These are phyloP conservation scores for Deuterostichococcus epilithicus DNA, from an alignment of 139 green algal genomes.

Conservation along the genomic window DNA sequence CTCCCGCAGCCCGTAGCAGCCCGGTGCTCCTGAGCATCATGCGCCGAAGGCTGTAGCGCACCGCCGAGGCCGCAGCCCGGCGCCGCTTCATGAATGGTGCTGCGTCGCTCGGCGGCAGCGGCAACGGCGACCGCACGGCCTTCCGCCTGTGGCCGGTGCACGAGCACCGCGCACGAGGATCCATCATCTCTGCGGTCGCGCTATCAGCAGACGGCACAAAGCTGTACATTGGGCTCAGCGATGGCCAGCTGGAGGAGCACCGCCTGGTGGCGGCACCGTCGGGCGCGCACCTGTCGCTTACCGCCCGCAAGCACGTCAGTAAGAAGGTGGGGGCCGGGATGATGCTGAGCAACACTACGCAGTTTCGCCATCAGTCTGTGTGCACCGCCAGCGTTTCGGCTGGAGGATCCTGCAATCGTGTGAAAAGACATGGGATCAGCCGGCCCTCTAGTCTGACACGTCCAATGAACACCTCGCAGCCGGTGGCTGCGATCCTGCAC, in stretches of 20 bases:
- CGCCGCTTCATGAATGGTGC: background rate
- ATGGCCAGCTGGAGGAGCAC: constrained; percentile 50
- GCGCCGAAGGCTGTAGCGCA: background rate
- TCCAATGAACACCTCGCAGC: background rate
- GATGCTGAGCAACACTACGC: too few species aligned
- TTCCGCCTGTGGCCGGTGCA: constrained; percentile 20
- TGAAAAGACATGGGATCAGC: too few species aligned
- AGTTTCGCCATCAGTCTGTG: too few species aligned
- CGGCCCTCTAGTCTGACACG: background rate
- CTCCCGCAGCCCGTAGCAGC: too few species aligned
- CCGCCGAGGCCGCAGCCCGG: too few species aligned
- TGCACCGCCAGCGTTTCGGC: too few species aligned
- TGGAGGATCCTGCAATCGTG: background rate
- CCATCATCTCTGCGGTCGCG: constrained; percentile 25
- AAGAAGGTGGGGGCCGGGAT: constrained; percentile 43
- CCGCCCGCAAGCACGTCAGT: constrained; percentile 34
- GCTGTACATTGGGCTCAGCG: constrained; percentile 43
- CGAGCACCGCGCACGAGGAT: constrained; percentile 14
- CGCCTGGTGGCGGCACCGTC: background rate
- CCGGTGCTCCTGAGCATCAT: background rate
- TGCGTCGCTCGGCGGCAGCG: too few species aligned
- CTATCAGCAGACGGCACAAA: constrained; percentile 14
- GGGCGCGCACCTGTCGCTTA: constrained; percentile 16
- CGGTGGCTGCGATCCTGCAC: constrained; percentile 15
- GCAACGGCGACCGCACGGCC: background rate